A percentile compares a stretch with the other conserved stretches of the same genome.
phyloP scores from a whole-genome alignment of 1,139 yeast species.

The Hansenula sp. region DNA sequence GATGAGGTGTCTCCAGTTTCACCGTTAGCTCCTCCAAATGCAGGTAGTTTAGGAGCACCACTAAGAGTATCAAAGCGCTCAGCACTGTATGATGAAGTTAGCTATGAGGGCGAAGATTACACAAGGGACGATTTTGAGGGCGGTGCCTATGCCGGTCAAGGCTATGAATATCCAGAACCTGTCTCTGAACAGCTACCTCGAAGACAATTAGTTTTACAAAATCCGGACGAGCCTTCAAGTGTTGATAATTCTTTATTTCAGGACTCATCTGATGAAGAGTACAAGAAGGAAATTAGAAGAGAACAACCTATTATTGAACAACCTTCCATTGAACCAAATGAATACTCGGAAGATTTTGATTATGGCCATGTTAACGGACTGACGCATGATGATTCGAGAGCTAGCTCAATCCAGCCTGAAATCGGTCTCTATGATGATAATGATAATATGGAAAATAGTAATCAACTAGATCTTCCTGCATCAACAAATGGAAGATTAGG shows the following conservation, averaged over 20 bases:
- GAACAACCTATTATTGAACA: not conserved
- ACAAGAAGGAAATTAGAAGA: not conserved
- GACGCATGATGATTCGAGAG: not conserved
- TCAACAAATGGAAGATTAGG: not conserved
- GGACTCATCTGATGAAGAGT: conserved; percentile 16
- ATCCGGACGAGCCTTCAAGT: not conserved
- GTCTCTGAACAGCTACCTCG: not conserved
- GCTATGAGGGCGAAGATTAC: not conserved
- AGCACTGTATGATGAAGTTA: not conserved
- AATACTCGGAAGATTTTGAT: not conserved
- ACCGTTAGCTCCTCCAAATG: conserved; percentile 8
- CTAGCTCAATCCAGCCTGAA: conserved; percentile 8
- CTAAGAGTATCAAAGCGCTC: not conserved
- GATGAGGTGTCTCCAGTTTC: conserved; percentile 19
- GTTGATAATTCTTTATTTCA: conserved; percentile 12
- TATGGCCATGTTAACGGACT: not conserved
- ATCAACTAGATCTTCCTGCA: not conserved
- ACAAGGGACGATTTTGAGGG: not conserved
- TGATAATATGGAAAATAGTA: not conserved
- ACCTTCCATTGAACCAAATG: not conserved
- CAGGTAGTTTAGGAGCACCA: not conserved
- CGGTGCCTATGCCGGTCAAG: not conserved
- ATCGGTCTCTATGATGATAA: not conserved
- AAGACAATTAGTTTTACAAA: not conserved
- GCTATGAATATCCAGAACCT: not conserved